Base-by-base conservation (phyloP, 2,329 filamentous ascomycete species). In the Penicillium brevicompactum region DNA sequence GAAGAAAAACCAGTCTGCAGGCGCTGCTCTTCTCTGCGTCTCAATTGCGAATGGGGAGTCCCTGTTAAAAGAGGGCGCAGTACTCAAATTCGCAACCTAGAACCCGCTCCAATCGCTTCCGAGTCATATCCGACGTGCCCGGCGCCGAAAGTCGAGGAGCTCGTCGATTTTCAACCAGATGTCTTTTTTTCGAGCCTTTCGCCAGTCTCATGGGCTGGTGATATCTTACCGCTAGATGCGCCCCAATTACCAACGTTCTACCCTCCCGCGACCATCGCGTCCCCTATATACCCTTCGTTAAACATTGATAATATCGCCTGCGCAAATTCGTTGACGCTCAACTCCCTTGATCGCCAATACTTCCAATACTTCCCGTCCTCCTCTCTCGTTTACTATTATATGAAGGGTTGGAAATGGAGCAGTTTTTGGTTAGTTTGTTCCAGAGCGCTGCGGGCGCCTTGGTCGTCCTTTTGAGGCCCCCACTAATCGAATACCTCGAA, bases 321-420 rank as follows among this genome's bases (percentile, higher is more conserved):
- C 45, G 61, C 69, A 42, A 75, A 74, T 48, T 71, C 73, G 18
- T 59, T 75, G 37, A 59, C 65, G 9, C 67, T 75, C 18, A 66
- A 67, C 13, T 63, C 67, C n/a, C 67, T 69, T 53, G 72, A 74
- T 49, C 69, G 60, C 32, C 67, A 67, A 48, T 70, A 70, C 54
- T 70, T 74, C 9, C 60, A 67, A 48, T 73, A 71, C 45, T 72
- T 73, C 18, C 70, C 67, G 6, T 69, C 67, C 6, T 72, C 69
- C 10, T 69, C 68, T 0, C 62, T 73, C 40, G 66, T 72, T 0
- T 68, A 67, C 46, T 70, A 69, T 40, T 72, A 74, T 31, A 72
- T 74, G 65, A 75, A 75, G 50, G 61, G 66, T 22, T 75, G 70
- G 68, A 57, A 67, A 31, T 75, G 73, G 73, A 74, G 71, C 55